Evolutionary conservation across 495 filamentous ascomycete species (phyloP).

Genomic region (Xylaria palmicola): DNA sequence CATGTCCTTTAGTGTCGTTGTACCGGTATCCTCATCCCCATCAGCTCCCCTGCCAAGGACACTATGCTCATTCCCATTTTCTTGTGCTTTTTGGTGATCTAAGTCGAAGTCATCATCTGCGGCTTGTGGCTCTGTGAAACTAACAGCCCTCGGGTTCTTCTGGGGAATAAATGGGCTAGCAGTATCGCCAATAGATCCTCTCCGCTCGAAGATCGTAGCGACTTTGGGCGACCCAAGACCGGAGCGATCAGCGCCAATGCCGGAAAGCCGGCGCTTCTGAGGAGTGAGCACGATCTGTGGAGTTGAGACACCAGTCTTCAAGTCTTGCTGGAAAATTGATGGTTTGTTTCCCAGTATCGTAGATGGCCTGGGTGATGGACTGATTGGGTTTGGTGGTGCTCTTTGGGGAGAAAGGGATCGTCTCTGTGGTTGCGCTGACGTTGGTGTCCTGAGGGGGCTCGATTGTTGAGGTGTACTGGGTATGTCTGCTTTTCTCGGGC

Average conservation of each 20-base stretch:
- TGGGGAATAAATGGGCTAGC: conserved; percentile 61
- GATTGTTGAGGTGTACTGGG: conserved; percentile 52
- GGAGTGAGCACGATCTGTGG: conserved; percentile 67
- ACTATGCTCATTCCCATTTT: conserved; percentile 57
- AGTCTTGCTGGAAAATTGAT: conserved; percentile 60
- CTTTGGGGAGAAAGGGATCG: conserved; percentile 25
- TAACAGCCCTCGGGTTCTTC: conserved; percentile 43
- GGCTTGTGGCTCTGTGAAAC: conserved; percentile 64
- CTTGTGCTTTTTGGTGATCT: conserved; percentile 64
- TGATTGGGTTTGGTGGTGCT: background rate
- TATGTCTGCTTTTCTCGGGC: conserved; percentile 51
- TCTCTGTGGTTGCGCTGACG: conserved; percentile 30
- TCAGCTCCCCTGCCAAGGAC: conserved; percentile 51
- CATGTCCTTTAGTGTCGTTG: conserved; percentile 66
- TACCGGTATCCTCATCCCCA: conserved; percentile 51
- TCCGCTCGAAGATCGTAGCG: conserved; percentile 68
- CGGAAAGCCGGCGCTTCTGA: conserved; percentile 61
- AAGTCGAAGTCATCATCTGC: conserved; percentile 69
- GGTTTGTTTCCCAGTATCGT: conserved; percentile 19
- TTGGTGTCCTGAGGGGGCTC: conserved; percentile 54
- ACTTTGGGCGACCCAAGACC: conserved; percentile 79
- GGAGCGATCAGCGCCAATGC: conserved; percentile 69
- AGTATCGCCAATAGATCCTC: conserved; percentile 67
- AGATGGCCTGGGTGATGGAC: conserved; percentile 23
- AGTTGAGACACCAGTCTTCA: conserved; percentile 55